A percentile compares a stretch with the other conserved stretches of the same genome.
phyloP scores from a whole-genome alignment of 352 stramenopile genomes.

The Blastocystis sp. region DNA sequence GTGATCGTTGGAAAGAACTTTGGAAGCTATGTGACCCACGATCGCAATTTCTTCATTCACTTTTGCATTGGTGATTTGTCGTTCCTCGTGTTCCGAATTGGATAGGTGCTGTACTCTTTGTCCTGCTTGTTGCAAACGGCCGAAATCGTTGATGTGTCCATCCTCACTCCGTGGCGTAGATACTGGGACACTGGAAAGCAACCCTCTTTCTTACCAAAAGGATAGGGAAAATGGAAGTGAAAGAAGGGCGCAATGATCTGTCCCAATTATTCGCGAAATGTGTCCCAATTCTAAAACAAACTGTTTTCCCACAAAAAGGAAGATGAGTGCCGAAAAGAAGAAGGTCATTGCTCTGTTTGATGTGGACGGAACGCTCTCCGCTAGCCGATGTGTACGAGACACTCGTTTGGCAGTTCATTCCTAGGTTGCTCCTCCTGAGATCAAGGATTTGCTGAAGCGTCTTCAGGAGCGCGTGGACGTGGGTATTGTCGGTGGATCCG shows the following conservation, averaged over 20 bases:
- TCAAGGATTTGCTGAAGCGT: slow-evolving; percentile 45
- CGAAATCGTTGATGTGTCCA: too few relatives aligned
- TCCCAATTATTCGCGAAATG: too few relatives aligned
- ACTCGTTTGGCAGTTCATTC: background rate
- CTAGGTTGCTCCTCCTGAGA: slow-evolving; percentile 18
- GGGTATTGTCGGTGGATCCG: slow-evolving; percentile 57
- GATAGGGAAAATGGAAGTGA: too few relatives aligned
- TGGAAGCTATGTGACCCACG: slow-evolving; percentile 45
- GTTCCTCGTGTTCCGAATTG: slow-evolving; percentile 63
- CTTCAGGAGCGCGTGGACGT: slow-evolving; percentile 15
- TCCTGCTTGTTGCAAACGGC: background rate
- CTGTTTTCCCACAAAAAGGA: background rate
- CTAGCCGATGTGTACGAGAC: slow-evolving; percentile 8
- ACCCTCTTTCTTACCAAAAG: too few relatives aligned
- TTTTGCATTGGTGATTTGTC: slow-evolving; percentile 50
- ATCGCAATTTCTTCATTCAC: slow-evolving; percentile 42
- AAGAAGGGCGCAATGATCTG: too few relatives aligned
- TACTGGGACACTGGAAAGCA: too few relatives aligned
- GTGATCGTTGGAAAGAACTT: slow-evolving; percentile 64
- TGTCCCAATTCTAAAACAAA: too few relatives aligned
- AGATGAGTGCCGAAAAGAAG: background rate
- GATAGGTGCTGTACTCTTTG: slow-evolving; percentile 13
- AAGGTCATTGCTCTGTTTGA: slow-evolving; percentile 55
- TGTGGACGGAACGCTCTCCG: slow-evolving; percentile 62
- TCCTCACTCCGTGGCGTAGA: too few relatives aligned